Percentiles rank a stretch among this genome's conserved stretches.
phyloP scores from a whole-genome alignment of 2,329 filamentous ascomycete species.

The Fusarium nurragi region DNA sequence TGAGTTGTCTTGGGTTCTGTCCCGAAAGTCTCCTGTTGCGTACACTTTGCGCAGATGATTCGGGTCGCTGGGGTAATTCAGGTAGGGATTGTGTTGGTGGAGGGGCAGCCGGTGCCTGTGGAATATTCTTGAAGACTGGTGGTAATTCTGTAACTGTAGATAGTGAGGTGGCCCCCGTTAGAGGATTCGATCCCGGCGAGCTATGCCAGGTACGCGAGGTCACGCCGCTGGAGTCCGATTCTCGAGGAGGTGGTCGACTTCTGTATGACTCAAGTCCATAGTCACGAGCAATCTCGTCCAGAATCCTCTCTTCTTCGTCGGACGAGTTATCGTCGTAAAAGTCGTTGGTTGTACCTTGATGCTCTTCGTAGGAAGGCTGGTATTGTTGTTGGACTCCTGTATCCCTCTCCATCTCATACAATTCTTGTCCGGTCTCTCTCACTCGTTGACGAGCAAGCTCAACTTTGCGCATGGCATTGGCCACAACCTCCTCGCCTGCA shows the following conservation, averaged over 20 bases:
- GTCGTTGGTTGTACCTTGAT: constrained; percentile 55
- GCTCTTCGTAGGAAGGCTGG: constrained; percentile 43
- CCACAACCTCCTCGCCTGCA: constrained; percentile 58
- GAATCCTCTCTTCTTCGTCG: constrained; percentile 77
- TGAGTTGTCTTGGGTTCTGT: constrained; percentile 81
- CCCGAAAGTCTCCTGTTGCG: constrained; percentile 82
- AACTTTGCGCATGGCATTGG: constrained; percentile 70
- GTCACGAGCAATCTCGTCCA: constrained; percentile 89
- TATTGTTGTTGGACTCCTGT: constrained; percentile 52
- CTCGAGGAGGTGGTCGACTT: constrained; percentile 72
- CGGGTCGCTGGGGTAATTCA: constrained; percentile 52
- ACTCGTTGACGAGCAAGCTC: constrained; percentile 81
- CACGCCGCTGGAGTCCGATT: constrained; percentile 83
- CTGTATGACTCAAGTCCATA: constrained; percentile 82
- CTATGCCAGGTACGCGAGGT: constrained; percentile 85
- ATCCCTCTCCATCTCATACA: constrained; percentile 55
- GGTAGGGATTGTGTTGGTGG: constrained; percentile 61
- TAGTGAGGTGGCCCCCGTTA: constrained; percentile 47
- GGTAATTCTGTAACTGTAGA: constrained; percentile 76
- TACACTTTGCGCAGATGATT: constrained; percentile 62
- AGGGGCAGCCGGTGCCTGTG: constrained; percentile 51
- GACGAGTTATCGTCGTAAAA: constrained; percentile 72
- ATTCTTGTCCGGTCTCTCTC: constrained; percentile 77
- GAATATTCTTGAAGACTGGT: constrained; percentile 31
- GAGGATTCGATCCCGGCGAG: constrained; percentile 77